Conservation (phyloP, 1,284 basidiomycete species). For the Apiotrichum siamense region DNA sequence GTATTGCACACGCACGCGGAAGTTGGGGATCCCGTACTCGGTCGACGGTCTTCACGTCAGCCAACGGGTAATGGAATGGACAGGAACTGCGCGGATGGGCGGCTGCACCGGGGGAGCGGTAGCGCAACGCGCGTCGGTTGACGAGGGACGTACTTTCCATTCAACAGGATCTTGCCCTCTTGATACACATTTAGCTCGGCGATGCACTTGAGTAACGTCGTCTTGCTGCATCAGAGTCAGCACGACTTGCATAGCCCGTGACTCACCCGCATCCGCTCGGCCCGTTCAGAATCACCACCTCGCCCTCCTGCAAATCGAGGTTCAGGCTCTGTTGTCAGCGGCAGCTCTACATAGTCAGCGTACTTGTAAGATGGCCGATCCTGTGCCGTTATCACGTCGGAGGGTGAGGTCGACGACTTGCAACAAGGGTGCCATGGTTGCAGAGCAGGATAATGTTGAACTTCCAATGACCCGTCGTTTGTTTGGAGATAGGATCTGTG, state of each 20-base stretch:
- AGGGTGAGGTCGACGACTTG: conserved; percentile 26
- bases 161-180: conserved; percentile 58
- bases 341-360: conserved; percentile 8
- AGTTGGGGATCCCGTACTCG: conserved; percentile 61
- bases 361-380: conserved; percentile 37
- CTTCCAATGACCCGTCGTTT: no score
- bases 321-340: conserved; percentile 49
- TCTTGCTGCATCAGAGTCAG: conserved; percentile 53
- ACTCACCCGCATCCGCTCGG: conserved; percentile 63
- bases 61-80: not conserved
- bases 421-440: conserved; percentile 10
- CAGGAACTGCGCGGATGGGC: not conserved
- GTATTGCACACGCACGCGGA: conserved; percentile 70
- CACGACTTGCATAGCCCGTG: not conserved
- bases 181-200: conserved; percentile 67
- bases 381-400: conserved; percentile 33
- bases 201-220: conserved; percentile 73
- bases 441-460: no score
- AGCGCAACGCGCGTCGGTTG: not conserved
- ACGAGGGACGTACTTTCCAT: conserved; percentile 56
- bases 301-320: conserved; percentile 61
- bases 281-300: conserved; percentile 66
- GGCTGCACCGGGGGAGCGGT: no score
- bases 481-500: no score
- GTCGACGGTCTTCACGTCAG: conserved; percentile 1